Conservation (phyloP, 192 early-diverging fungal genomes). For the Rhizoclosmatium globosum region DNA sequence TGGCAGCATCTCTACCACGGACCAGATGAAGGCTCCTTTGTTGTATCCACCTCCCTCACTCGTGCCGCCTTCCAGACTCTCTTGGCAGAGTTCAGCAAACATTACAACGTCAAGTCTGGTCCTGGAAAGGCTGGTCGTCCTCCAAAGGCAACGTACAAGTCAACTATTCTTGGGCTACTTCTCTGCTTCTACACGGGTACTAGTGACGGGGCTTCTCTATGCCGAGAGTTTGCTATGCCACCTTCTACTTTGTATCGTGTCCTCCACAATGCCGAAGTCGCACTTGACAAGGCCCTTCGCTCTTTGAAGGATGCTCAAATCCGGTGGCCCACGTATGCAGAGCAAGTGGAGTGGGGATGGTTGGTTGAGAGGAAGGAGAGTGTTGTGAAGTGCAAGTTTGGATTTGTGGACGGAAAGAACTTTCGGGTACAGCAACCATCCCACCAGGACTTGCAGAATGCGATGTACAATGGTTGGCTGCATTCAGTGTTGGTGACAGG, state of each 20-base stretch:
- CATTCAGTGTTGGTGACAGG: slow-evolving; percentile 34
- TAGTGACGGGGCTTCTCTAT: neutral
- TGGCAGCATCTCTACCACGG: slow-evolving; percentile 5
- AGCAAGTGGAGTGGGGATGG: slow-evolving; percentile 2
- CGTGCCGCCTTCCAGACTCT: slow-evolving; percentile 15
- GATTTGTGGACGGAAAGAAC: slow-evolving; percentile 41
- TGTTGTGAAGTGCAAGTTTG: neutral
- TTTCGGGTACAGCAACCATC: slow-evolving; percentile 27
- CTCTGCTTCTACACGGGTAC: slow-evolving; percentile 34
- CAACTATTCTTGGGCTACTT: slow-evolving; percentile 33
- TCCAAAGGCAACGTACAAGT: slow-evolving; percentile 4
- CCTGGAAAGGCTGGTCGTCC: slow-evolving; percentile 10
- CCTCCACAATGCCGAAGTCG: slow-evolving; percentile 16
- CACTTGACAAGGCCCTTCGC: neutral
- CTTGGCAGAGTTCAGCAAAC: slow-evolving; percentile 11
- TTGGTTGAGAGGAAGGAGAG: slow-evolving; percentile 23
- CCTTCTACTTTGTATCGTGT: slow-evolving; percentile 11
- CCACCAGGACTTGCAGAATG: slow-evolving; percentile 23
- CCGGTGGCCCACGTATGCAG: slow-evolving; percentile 3
- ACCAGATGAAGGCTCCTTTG: slow-evolving; percentile 14
- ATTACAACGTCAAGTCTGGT: slow-evolving; percentile 34
- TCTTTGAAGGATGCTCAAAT: neutral
- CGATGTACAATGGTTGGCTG: slow-evolving; percentile 31
- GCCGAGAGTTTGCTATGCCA: slow-evolving; percentile 14
- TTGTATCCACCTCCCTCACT: slow-evolving; percentile 10